Evolutionary conservation across 2,329 filamentous ascomycete genomes (phyloP).

Genomic region (Fonsecaea erecta): DNA sequence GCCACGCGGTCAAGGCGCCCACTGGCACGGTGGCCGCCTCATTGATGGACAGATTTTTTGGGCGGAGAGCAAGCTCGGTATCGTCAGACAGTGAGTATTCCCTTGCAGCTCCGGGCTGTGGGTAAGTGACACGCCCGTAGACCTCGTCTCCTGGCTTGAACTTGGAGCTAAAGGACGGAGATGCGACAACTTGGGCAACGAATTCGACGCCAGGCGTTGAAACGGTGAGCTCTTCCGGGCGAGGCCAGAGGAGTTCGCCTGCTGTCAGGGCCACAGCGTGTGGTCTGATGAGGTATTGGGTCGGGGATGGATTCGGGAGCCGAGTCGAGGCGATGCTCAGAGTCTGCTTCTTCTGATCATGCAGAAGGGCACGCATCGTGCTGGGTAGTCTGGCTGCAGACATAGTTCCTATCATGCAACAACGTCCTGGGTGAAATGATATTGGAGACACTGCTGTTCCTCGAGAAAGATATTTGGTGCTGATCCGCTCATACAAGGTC

Average conservation of each 20-base stretch:
- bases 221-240: slow-evolving; percentile 34
- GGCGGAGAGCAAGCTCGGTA: slow-evolving; percentile 46
- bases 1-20: slow-evolving; percentile 51
- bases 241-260: slow-evolving; percentile 52
- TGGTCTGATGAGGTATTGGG: slow-evolving; percentile 49
- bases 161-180: slow-evolving; percentile 41
- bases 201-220: slow-evolving; percentile 51
- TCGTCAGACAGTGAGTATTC: slow-evolving; percentile 46
- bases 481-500: not conserved
- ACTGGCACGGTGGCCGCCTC: slow-evolving; percentile 49
- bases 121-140: slow-evolving; percentile 46
- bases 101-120: slow-evolving; percentile 45
- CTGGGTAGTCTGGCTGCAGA: slow-evolving; percentile 17
- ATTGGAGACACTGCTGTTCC: not conserved
- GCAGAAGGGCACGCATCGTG: slow-evolving; percentile 32
- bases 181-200: slow-evolving; percentile 46
- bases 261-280: slow-evolving; percentile 48
- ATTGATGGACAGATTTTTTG: slow-evolving; percentile 44
- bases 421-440: not conserved
- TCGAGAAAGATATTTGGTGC: not conserved
- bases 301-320: slow-evolving; percentile 34
- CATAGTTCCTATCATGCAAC: slow-evolving; percentile 13
- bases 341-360: slow-evolving; percentile 24
- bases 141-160: slow-evolving; percentile 49
- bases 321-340: slow-evolving; percentile 36